phyloP scores from a whole-genome alignment of 225 moss, liverwort and hornwort species.

The Lunularia cruciata region DNA sequence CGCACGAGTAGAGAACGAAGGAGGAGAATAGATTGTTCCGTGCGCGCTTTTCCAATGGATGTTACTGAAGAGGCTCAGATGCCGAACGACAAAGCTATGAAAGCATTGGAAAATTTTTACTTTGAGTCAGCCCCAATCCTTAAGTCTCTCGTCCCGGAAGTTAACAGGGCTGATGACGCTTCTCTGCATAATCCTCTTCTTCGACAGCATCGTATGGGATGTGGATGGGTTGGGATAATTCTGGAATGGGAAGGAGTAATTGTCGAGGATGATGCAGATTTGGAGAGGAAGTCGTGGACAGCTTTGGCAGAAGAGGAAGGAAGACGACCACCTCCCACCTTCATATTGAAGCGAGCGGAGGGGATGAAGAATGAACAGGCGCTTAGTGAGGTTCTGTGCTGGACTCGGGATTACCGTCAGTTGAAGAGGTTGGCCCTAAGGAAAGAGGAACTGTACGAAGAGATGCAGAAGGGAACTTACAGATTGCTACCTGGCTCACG shows the following conservation, averaged over 20 bases:
- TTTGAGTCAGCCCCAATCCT: slow-evolving; percentile 45
- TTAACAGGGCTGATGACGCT: slow-evolving; percentile 80
- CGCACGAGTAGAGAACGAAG: slow-evolving; percentile 18
- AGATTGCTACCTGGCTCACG: slow-evolving; percentile 80
- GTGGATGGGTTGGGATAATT: slow-evolving; percentile 86
- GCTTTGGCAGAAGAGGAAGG: slow-evolving; percentile 94
- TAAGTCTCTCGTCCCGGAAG: slow-evolving; percentile 29
- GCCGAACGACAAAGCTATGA: slow-evolving; percentile 64
- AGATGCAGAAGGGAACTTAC: slow-evolving; percentile 95
- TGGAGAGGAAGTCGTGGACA: slow-evolving; percentile 88
- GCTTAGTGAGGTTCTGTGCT: slow-evolving; percentile 85
- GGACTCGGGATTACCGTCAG: slow-evolving; percentile 72
- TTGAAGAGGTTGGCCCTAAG: slow-evolving; percentile 77
- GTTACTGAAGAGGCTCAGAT: slow-evolving; percentile 66
- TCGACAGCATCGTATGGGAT: slow-evolving; percentile 86
- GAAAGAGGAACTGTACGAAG: slow-evolving; percentile 89
- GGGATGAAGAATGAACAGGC: slow-evolving; percentile 99
- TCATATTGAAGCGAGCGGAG: slow-evolving; percentile 74
- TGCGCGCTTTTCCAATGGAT: slow-evolving; percentile 65
- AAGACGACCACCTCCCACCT: slow-evolving; percentile 75
- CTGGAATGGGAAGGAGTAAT: slow-evolving; percentile 99
- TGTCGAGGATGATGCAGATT: slow-evolving; percentile 82
- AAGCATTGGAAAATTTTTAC: slow-evolving; percentile 67
- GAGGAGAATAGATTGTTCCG: slow-evolving; percentile 38
- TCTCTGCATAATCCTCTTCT: slow-evolving; percentile 83